A percentile compares a stretch with the other conserved stretches of the same genome.
phyloP scores from a whole-genome alignment of 306 rosid genomes.

The Leucaena leucocephala region DNA sequence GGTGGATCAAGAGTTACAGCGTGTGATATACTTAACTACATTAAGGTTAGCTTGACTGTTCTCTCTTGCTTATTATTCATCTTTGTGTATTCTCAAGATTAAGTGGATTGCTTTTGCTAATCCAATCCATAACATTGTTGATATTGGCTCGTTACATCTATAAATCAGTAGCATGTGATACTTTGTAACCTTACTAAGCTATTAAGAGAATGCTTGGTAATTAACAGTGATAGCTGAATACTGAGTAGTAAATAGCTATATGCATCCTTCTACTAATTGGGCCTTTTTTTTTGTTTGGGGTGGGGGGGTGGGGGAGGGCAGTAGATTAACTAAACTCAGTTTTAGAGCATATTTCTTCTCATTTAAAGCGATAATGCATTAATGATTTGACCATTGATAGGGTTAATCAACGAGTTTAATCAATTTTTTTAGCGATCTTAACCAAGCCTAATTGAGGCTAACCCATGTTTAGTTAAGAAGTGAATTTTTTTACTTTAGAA shows the following conservation, averaged over 20 bases:
- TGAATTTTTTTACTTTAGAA: not conserved
- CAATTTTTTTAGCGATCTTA: not conserved
- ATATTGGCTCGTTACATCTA: not conserved
- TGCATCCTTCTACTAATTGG: constrained; percentile 8
- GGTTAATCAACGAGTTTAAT: not conserved
- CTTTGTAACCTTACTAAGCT: not conserved
- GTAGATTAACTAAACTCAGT: not conserved
- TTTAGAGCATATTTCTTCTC: not conserved
- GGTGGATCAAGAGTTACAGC: constrained; percentile 72
- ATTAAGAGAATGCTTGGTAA: not conserved
- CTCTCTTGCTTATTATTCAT: constrained; percentile 15
- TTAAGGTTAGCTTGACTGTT: constrained; percentile 53
- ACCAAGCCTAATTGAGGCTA: not conserved
- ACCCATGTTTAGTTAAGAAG: not conserved
- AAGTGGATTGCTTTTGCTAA: not conserved
- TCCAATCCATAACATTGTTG: not conserved
- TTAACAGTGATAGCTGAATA: not conserved
- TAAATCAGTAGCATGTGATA: not conserved
- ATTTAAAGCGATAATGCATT: not conserved
- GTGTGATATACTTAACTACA: constrained; percentile 58
- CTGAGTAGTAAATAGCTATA: not conserved
- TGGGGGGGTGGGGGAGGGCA: not conserved
- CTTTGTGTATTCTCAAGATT: not conserved
- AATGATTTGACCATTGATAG: constrained; percentile 13
- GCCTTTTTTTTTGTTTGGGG: too few species aligned